A percentile compares a stretch with the other conserved stretches of the same genome.
These are phyloP conservation scores for Apium graveolens DNA, from an alignment of 129 eudicot genomes.

Conservation along the genomic window DNA sequence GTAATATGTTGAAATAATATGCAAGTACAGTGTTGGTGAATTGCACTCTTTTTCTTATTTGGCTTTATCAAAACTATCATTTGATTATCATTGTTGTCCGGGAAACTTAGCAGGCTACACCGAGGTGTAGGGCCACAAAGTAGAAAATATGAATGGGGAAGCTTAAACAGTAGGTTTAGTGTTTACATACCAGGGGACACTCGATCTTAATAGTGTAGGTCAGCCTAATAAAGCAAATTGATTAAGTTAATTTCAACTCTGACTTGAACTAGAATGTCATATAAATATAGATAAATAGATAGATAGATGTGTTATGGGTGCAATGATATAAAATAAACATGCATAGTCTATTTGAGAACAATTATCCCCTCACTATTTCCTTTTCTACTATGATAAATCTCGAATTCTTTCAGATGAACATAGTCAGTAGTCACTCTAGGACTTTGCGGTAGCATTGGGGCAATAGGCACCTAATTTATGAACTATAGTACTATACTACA, in stretches of 20 bases:
- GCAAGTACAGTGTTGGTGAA: background rate
- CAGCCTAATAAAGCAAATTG: background rate
- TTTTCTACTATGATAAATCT: background rate
- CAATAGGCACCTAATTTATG: background rate
- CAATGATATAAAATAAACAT: background rate
- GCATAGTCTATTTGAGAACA: background rate
- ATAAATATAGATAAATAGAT: background rate
- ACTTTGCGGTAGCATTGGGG: background rate
- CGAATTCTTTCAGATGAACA: background rate
- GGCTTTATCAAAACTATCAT: background rate
- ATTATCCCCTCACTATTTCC: background rate
- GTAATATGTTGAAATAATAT: background rate
- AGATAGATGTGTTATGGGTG: background rate
- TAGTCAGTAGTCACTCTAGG: background rate
- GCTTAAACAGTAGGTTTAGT: background rate
- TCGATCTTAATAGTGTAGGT: background rate
- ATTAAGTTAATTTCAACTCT: background rate
- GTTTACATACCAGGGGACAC: background rate
- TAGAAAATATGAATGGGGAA: background rate
- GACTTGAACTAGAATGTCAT: background rate
- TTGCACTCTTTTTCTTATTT: background rate
- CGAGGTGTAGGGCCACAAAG: background rate
- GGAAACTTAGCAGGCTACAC: background rate
- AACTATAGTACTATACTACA: background rate
- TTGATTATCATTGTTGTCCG: background rate